Base-by-base conservation (phyloP, 495 filamentous ascomycete genomes). In the Penicillium riverlandense region DNA sequence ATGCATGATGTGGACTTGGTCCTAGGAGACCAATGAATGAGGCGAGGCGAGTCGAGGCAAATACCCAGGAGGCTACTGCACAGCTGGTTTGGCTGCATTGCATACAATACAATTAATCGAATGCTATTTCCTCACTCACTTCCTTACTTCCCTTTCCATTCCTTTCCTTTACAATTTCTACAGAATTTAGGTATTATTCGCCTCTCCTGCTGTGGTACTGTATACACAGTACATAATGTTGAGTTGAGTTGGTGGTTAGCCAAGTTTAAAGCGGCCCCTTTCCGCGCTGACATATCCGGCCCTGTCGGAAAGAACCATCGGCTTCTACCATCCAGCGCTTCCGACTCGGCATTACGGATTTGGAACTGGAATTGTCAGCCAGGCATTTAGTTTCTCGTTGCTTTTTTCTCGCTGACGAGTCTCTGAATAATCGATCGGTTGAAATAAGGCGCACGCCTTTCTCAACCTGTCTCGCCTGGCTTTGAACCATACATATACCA, bases 271-370 rank as follows among this genome's bases (percentile, higher is more conserved):
- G 48, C 58, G 58, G 58, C 14, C 14, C 27, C 14, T 37, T 62
- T 62, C 56, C 58, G 58, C 55, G 56, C 58, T 62, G 46, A 55
- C 55, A 54, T 29, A 53, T 22, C 43, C 53, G 29, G 44, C 15
- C 22, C 22, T 22, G 2, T 22, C 22, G 22, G 22, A 4, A 22
- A 6, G 4, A 22, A 22, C 22, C 22, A 22, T 45, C 44, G 52
- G 49, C 54, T 51, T 52, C 40, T 52, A 35, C 41, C 28, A 44
- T 40, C 15, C 11, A 29, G 29, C 28, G 38, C 45, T 34, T 29
- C 41, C 32, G 29, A 35, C 8, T 34, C 32, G 32, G 32, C 32
- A 11, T 34, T 34, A 34, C 3, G 10, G 32, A 34, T 8, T 34
- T 22, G 4, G 2, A 22, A 22, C 6, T 22, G 22, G 22, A 22